Evolutionary conservation across 2,329 filamentous ascomycete genomes (phyloP).

Genomic region (Talaromyces funiculosus): DNA sequence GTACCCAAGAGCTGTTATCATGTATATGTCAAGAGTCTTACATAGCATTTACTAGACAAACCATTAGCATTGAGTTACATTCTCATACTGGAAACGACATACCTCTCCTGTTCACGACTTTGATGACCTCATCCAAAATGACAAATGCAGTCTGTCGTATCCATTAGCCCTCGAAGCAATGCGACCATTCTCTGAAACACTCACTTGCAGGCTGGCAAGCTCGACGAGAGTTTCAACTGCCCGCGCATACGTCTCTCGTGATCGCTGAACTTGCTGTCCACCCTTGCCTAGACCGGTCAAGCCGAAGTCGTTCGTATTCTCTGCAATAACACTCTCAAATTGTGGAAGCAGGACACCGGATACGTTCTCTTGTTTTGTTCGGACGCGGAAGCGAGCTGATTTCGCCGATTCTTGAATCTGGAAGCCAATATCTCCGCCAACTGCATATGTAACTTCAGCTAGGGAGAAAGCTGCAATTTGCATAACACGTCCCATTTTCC

Average conservation of each 20-base stretch:
- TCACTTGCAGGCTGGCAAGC: slow-evolving; percentile 78
- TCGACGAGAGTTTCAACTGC: slow-evolving; percentile 95
- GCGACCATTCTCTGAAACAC: slow-evolving; percentile 8
- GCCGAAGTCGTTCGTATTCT: slow-evolving; percentile 91
- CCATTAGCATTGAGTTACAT: slow-evolving; percentile 20
- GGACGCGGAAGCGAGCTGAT: slow-evolving; percentile 83
- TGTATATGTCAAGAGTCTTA: slow-evolving; percentile 40
- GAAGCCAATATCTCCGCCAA: slow-evolving; percentile 91
- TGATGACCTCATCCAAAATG: slow-evolving; percentile 97
- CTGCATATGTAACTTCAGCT: slow-evolving; percentile 94
- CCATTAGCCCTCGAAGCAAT: slow-evolving; percentile 6
- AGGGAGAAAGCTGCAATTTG: slow-evolving; percentile 97
- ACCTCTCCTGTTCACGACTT: slow-evolving; percentile 95
- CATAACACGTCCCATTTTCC: slow-evolving; percentile 99
- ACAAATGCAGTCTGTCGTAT: slow-evolving; percentile 76
- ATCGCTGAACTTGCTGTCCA: slow-evolving; percentile 92
- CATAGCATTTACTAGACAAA: slow-evolving; percentile 76
- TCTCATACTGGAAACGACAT: slow-evolving; percentile 23
- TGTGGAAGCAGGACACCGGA: slow-evolving; percentile 90
- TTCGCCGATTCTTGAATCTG: slow-evolving; percentile 96
- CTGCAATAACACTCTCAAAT: slow-evolving; percentile 84
- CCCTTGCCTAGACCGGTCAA: slow-evolving; percentile 94
- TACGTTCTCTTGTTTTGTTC: slow-evolving; percentile 96
- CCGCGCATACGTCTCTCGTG: slow-evolving; percentile 89
- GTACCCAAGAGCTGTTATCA: neutral